Evolutionary conservation across 1,139 yeast genomes (phyloP), one percentile per base, ranked within the genome.

Genomic region (Yamadazyma sp.): DNA sequence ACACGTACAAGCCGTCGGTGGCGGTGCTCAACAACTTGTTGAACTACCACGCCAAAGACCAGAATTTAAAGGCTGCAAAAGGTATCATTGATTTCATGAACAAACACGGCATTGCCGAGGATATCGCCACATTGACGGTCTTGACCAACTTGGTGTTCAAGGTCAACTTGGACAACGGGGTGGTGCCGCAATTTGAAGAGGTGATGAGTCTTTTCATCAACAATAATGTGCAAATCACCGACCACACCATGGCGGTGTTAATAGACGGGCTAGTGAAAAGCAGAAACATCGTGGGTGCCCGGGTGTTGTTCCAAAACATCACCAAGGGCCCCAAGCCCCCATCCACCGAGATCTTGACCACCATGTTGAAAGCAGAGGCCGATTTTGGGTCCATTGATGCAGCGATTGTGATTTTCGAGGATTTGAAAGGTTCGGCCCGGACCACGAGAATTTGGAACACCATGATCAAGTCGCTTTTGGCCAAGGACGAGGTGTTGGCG

Each of bases 41-140:
- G 46, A 52, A 50, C 33, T 47, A 54, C 44, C 65, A 71, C 44
- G 57, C 64, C 22, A 59, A 58, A 30, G 33, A 30, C 11, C 53
- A 59, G 36, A 67, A 70, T 48, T 61, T 56, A 42, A 50, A 57
- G 21, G 71, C 75, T 3, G 69, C 69, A 12, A 68, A 64, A 35
- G 71, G 70, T 4, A 61, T 70, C 32, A 47, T 68, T 34, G 47
- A 58, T 29, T 70, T 59, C 51, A 70, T 70, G 75, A 54, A 56
- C 39, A 47, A 50, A 23, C 40, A 65, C 26, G 61, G 67, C n/a
- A 61, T 82, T 26, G 55, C 67, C 25, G 86, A 84, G 21, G 87
- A 82, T 53, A 70, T 79, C 35, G 80, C 79, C 12, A 82, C 92
- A 1, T 78, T 79, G 56, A 76, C 90, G n/a, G 74, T 75, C 28